Evolutionary conservation across 1,284 basidiomycete species (phyloP).

Genomic region (Puccinia triticina): DNA sequence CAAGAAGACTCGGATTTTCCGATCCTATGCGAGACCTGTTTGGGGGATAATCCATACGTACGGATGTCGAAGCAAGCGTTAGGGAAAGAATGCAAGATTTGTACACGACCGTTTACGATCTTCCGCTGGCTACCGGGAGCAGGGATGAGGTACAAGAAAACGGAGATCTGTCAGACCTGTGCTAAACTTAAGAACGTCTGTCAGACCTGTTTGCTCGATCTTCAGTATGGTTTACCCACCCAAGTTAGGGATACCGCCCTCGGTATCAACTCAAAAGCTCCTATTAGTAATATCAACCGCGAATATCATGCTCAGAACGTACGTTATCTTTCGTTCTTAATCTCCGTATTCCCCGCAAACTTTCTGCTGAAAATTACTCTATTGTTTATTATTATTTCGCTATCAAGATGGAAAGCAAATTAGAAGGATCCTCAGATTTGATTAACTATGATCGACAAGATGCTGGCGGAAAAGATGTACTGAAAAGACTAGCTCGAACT

Average conservation of each 20-base stretch:
- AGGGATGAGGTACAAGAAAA: constrained; percentile 93
- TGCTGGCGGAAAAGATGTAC: constrained; percentile 81
- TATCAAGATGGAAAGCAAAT: constrained; percentile 43
- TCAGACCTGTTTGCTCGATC: constrained; percentile 94
- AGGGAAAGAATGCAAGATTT: constrained; percentile 91
- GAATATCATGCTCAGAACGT: constrained; percentile 96
- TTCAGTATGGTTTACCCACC: constrained; percentile 89
- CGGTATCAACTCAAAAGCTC: constrained; percentile 81
- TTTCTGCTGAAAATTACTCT: not conserved
- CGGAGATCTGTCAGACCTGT: constrained; percentile 97
- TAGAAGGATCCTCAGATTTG: constrained; percentile 54
- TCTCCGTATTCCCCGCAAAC: not conserved
- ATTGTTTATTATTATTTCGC: not conserved
- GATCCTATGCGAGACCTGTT: constrained; percentile 68
- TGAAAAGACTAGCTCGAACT: constrained; percentile 87
- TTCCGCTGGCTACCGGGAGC: constrained; percentile 96
- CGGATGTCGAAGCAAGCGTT: constrained; percentile 88
- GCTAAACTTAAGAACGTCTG: constrained; percentile 99
- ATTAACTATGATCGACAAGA: constrained; percentile 59
- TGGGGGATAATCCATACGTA: constrained; percentile 66
- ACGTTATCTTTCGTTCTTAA: constrained; percentile 60
- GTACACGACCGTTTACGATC: constrained; percentile 81
- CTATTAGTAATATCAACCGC: constrained; percentile 88
- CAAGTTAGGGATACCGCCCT: constrained; percentile 97
- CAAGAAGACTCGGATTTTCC: constrained; percentile 90